phyloP scores from a whole-genome alignment of 495 filamentous ascomycete genomes.

The Jackrogersella multiformis region DNA sequence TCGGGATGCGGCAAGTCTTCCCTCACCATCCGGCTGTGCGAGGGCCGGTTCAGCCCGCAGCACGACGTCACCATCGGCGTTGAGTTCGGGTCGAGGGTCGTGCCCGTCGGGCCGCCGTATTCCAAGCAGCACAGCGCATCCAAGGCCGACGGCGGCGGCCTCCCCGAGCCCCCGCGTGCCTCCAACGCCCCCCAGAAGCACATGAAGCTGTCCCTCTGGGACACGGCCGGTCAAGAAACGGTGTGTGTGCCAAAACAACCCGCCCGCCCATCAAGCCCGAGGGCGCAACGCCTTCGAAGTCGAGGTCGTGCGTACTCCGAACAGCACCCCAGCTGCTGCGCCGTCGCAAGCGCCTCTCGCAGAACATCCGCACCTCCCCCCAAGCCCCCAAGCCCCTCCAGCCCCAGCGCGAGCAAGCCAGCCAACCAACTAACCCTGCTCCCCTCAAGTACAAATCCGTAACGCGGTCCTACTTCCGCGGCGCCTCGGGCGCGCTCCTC shows the following conservation, averaged over 20 bases:
- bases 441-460: slow-evolving; percentile 77
- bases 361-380: neutral
- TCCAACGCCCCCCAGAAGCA: slow-evolving; percentile 66
- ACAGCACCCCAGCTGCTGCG: neutral
- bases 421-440: slow-evolving; percentile 3
- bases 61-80: slow-evolving; percentile 99
- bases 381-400: neutral
- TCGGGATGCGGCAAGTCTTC: slow-evolving; percentile 90
- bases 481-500: slow-evolving; percentile 87
- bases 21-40: slow-evolving; percentile 93
- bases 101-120: slow-evolving; percentile 86
- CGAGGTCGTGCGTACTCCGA: neutral
- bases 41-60: slow-evolving; percentile 90
- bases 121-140: slow-evolving; percentile 50
- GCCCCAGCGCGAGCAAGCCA: neutral
- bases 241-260: slow-evolving; percentile 25
- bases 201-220: slow-evolving; percentile 85
- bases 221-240: slow-evolving; percentile 96
- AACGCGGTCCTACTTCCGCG: slow-evolving; percentile 93
- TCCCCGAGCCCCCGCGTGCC: slow-evolving; percentile 49
- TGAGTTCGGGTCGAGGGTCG: slow-evolving; percentile 94
- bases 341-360: neutral
- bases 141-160: slow-evolving; percentile 44
- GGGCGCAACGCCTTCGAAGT: neutral
- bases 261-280: neutral